Conservation (phyloP, 2,329 filamentous ascomycete species). For the Alternaria viburni region DNA sequence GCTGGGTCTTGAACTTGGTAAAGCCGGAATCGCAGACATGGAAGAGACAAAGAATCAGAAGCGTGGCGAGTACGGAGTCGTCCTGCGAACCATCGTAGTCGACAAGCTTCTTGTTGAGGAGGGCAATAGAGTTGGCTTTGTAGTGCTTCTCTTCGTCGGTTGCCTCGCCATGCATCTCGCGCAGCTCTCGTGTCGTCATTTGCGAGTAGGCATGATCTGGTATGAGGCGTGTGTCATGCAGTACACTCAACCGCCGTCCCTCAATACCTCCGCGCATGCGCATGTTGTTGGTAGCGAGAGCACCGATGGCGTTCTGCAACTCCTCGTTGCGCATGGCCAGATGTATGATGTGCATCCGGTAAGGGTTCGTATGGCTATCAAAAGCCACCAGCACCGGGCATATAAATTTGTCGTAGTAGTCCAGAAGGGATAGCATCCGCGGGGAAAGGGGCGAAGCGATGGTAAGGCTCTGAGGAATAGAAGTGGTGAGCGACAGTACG, state of each 20-base stretch:
- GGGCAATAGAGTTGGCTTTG: constrained; percentile 80
- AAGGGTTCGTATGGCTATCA: constrained; percentile 82
- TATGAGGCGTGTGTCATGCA: constrained; percentile 39
- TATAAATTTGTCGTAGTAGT: constrained; percentile 93
- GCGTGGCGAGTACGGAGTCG: constrained; percentile 85
- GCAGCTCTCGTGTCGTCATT: constrained; percentile 45
- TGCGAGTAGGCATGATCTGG: constrained; percentile 48
- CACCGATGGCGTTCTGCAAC: constrained; percentile 91
- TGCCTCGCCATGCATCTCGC: constrained; percentile 60
- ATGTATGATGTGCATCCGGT: constrained; percentile 79
- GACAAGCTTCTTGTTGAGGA: constrained; percentile 83
- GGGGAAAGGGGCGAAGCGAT: constrained; percentile 68
- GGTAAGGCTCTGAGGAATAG: constrained; percentile 54
- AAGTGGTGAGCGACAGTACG: constrained; percentile 49
- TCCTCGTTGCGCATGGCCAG: constrained; percentile 79
- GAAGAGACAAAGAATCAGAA: constrained; percentile 88
- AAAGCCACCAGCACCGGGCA: constrained; percentile 91
- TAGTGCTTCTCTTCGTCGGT: constrained; percentile 81
- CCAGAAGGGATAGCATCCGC: constrained; percentile 86
- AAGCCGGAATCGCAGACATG: constrained; percentile 93
- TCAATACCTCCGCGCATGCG: constrained; percentile 78
- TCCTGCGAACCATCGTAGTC: constrained; percentile 76
- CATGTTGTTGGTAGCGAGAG: constrained; percentile 85
- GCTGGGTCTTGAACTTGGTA: constrained; percentile 90
- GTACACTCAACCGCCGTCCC: constrained; percentile 41